Base-by-base conservation (phyloP, 2,329 filamentous ascomycete genomes). In the Tolypocladium tropicale region DNA sequence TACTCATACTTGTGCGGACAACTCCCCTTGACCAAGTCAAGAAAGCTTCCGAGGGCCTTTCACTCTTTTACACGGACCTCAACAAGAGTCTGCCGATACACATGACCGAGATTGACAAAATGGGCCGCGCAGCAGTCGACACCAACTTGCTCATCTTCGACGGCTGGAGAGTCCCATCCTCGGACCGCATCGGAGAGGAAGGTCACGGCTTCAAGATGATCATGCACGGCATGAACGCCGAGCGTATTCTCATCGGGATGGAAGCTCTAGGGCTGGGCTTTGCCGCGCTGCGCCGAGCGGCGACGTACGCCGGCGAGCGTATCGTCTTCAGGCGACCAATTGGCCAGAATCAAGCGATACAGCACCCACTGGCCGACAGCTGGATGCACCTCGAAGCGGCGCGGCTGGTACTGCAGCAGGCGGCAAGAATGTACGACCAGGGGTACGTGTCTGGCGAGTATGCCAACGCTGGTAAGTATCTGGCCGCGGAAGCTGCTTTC, bases 111-210 rank as follows among this genome's bases (percentile, higher is more conserved):
- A 95, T 95, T 62, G 84, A 82, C 70, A 95, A 95, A 68, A 94
- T 95, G 89, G 90, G 90, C 10, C 87, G 89, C 0, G 76, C 88
- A 16, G 88, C 89, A 0, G 83, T 95, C 1, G 89, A 94, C 64
- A 88, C 89, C 0, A 94, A 95, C 61, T 88, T 93, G 65, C 86
- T 95, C 1, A 94, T 94, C 70, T 94, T 95, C 67, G 88, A 94
- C 68, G 82, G 85, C 61, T 95, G 92, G 68, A 68, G 71, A 2
- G 82, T 94, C n/a, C 81, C 85, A 0, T 77, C 78, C 0, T 76
- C 83, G 46, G 76, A 82, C 0, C 73, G 93, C 0, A 81, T 95
- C 48, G 90, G 89, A 0, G 67, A 81, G 34, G 87, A 93, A 67
- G 84, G 85, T 4, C 79, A 89, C 57, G 90, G 90, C 0, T 95